A percentile compares a stretch with the other conserved stretches of the same genome.
phyloP scores from a whole-genome alignment of 768 basidiomycete genomes.

The Auricularia auricula-judae region DNA sequence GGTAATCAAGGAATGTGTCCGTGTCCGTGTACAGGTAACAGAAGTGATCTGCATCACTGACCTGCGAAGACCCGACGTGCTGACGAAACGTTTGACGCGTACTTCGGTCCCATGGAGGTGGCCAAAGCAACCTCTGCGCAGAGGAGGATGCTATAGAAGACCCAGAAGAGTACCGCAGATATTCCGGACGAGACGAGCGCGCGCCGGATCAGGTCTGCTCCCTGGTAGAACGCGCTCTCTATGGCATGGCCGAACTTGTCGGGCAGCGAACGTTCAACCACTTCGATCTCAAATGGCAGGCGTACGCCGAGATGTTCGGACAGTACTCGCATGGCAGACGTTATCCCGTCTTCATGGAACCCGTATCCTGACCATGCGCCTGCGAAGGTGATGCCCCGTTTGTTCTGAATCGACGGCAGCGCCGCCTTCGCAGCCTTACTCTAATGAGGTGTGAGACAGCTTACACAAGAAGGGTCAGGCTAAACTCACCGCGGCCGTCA shows the following conservation, averaged over 20 bases:
- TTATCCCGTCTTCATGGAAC: conserved; percentile 1
- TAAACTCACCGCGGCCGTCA: background rate
- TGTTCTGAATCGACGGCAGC: conserved; percentile 1
- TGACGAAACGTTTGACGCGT: no score
- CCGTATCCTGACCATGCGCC: conserved; percentile 1
- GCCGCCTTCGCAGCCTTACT: background rate
- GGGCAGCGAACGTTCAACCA: background rate
- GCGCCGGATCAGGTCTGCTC: no score
- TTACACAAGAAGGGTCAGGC: background rate
- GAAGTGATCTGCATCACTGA: no score
- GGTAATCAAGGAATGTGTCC: no score
- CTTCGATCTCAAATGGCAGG: background rate
- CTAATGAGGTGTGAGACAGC: background rate
- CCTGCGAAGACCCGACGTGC: no score
- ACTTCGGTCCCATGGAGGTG: no score
- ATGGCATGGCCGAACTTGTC: background rate
- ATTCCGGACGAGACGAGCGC: no score
- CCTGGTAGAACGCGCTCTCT: no score
- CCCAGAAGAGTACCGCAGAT: no score
- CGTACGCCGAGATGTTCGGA: background rate
- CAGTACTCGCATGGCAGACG: background rate
- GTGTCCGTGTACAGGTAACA: no score
- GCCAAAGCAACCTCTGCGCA: no score
- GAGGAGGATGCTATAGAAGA: no score
- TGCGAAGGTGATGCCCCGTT: background rate